Conservation (phyloP, 1,284 basidiomycete genomes). For the Trichosporon coremiiforme region DNA sequence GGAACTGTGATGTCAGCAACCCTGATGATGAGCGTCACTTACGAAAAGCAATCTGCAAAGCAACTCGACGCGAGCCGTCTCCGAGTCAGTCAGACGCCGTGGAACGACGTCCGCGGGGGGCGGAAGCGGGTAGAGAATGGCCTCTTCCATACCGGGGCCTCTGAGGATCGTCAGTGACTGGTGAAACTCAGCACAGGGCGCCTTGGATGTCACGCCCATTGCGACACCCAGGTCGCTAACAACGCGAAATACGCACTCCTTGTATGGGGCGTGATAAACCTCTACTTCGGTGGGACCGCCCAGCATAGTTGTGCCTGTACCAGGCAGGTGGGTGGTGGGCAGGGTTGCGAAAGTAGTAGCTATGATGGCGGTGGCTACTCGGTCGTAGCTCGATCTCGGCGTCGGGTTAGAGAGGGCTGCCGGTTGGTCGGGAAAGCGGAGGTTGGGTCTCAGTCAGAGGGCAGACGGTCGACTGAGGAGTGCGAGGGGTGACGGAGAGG, state of each 20-base stretch:
- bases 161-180: constrained; percentile 23
- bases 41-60: constrained; percentile 55
- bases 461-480: background rate
- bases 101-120: constrained; percentile 34
- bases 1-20: constrained; percentile 60
- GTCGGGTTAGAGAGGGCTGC: background rate
- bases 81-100: constrained; percentile 39
- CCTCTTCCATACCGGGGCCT: constrained; percentile 34
- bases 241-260: constrained; percentile 29
- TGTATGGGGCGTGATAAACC: constrained; percentile 36
- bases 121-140: constrained; percentile 35
- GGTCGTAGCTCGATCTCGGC: constrained; percentile 2
- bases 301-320: constrained; percentile 24
- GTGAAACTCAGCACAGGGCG: constrained; percentile 9
- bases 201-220: constrained; percentile 9
- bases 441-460: background rate
- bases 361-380: constrained; percentile 19
- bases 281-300: constrained; percentile 35
- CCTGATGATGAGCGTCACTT: constrained; percentile 27
- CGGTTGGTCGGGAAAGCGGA: background rate
- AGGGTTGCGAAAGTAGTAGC: constrained; percentile 18
- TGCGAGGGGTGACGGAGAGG: background rate
- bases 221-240: background rate
- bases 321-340: background rate
- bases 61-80: constrained; percentile 44